Conservation (phyloP, 306 rosid genomes). For the Parietaria judaica region DNA sequence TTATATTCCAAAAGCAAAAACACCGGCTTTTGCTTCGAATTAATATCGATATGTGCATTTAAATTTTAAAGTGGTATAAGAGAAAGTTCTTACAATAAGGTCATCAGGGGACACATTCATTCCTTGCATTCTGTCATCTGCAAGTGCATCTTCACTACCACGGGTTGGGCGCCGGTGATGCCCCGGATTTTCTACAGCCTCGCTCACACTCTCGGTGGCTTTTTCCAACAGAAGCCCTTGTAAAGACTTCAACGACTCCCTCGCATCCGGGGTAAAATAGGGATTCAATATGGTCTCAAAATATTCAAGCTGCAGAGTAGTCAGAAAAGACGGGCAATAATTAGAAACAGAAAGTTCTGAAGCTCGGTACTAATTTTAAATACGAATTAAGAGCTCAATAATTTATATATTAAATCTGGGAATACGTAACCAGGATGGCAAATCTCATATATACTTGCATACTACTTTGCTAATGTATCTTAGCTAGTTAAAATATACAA, state of each 20-base stretch:
- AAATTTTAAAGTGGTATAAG: background rate
- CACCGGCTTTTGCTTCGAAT: too few species aligned
- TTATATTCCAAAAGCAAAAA: too few species aligned
- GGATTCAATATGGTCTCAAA: constrained; percentile 88
- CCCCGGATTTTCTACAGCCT: constrained; percentile 70
- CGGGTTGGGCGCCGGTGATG: constrained; percentile 91
- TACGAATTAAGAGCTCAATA: too few species aligned
- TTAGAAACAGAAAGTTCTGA: background rate
- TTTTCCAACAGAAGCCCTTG: constrained; percentile 91
- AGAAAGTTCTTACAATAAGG: constrained; percentile 64
- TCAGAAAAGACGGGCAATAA: constrained; percentile 4
- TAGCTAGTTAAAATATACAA: too few species aligned
- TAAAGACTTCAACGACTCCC: constrained; percentile 82
- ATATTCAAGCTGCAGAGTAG: constrained; percentile 84
- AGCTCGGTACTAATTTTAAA: too few species aligned
- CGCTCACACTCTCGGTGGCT: constrained; percentile 75
- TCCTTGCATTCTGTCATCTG: constrained; percentile 73
- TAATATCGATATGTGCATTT: background rate
- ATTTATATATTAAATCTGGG: too few species aligned
- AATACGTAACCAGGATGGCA: too few species aligned
- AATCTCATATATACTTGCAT: too few species aligned
- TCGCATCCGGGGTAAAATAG: constrained; percentile 87
- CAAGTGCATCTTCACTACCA: constrained; percentile 84
- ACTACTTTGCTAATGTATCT: too few species aligned
- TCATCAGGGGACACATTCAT: constrained; percentile 77